These are phyloP conservation scores for Aureobasidium pullulans DNA, from an alignment of 2,329 filamentous ascomycete genomes.

Conservation along the genomic window DNA sequence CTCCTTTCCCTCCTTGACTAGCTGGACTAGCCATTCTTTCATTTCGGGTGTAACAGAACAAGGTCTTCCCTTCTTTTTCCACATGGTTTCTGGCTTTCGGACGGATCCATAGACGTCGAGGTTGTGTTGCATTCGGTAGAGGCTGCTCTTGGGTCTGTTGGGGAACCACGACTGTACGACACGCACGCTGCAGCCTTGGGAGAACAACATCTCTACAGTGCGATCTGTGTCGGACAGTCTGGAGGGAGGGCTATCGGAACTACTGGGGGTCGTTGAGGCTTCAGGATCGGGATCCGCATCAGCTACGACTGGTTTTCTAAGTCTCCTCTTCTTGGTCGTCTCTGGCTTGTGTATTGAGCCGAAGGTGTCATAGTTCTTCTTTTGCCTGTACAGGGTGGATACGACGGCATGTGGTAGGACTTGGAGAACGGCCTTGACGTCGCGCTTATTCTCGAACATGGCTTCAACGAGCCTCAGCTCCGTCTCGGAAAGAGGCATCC, in stretches of 20 bases:
- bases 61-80: not conserved
- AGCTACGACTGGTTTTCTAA: not conserved
- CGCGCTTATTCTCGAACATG: conserved; percentile 7
- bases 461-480: conserved; percentile 8
- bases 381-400: conserved; percentile 3
- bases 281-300: not conserved
- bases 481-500: not conserved
- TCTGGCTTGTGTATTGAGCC: not conserved
- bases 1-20: not conserved
- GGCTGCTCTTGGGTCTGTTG: not conserved
- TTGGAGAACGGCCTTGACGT: not conserved
- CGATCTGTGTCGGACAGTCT: not conserved
- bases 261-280: not conserved
- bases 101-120: not conserved
- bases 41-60: not conserved
- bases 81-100: not conserved
- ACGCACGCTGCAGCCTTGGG: not conserved
- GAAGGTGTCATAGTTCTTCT: not conserved
- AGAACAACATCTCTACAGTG: conserved; percentile 2
- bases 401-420: not conserved
- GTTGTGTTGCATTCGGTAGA: conserved; percentile 3
- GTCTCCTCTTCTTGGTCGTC: not conserved
- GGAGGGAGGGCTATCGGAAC: not conserved
- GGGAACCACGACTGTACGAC: conserved; percentile 6
- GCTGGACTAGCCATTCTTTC: not conserved